Percentiles rank a stretch among this genome's conserved stretches.
Conservation (phyloP, 306 rosid species). For the Coriaria nepalensis region DNA sequence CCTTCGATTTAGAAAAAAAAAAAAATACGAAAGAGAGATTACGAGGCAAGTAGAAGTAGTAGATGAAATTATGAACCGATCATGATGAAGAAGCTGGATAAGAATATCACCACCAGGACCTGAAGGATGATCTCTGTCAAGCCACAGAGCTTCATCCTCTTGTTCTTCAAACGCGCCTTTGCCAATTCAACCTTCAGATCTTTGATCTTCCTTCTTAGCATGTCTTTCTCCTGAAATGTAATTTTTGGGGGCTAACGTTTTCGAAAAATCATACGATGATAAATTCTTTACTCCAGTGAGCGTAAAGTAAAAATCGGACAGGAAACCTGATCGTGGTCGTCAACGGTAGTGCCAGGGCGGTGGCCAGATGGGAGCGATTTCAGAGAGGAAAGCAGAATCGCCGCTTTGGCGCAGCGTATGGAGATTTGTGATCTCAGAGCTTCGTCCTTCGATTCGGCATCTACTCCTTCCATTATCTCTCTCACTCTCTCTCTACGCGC, state of each 20-base stretch:
- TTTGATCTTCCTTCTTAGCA: slow-evolving; percentile 25
- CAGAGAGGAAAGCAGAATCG: slow-evolving; percentile 32
- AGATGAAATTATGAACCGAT: slow-evolving; percentile 9
- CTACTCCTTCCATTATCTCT: slow-evolving; percentile 11
- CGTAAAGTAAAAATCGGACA: not conserved
- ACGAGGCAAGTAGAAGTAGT: not conserved
- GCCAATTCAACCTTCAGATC: slow-evolving; percentile 34
- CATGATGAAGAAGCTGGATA: slow-evolving; percentile 23
- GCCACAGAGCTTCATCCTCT: slow-evolving; percentile 36
- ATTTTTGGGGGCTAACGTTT: not conserved
- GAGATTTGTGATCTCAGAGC: slow-evolving; percentile 18
- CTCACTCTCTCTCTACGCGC: not conserved
- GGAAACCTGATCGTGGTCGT: slow-evolving; percentile 11
- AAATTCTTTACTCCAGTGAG: not conserved
- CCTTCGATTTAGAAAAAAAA: not conserved
- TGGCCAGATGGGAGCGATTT: slow-evolving; percentile 20
- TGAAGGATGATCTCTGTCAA: slow-evolving; percentile 27
- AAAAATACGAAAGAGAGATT: not conserved
- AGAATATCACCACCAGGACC: slow-evolving; percentile 21
- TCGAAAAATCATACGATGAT: not conserved
- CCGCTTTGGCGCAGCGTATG: slow-evolving; percentile 46
- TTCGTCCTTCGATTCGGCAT: slow-evolving; percentile 19
- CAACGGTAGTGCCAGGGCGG: not conserved
- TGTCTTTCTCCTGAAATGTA: slow-evolving; percentile 19
- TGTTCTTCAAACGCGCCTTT: slow-evolving; percentile 34